Evolutionary conservation across 768 basidiomycete genomes (phyloP), one percentile per base, ranked within the genome.

Genomic region (Boletus pseudo-olivaceus): DNA sequence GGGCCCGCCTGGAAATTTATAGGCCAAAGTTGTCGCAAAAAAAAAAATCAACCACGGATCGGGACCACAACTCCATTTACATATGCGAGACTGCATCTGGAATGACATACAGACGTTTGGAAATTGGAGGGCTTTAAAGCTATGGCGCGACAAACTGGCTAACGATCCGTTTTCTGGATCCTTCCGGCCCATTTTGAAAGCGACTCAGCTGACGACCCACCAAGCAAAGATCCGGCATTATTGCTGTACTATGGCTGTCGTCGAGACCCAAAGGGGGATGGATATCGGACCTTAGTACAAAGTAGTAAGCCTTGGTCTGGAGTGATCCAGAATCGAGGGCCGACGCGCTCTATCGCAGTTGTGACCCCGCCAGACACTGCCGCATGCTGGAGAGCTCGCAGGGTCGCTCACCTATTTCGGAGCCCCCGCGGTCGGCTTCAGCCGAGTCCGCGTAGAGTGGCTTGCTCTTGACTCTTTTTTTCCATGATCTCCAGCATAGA

Each of bases 1-100:
- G 29, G 7, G 17, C n/a, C 27, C 20, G n/a, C 5, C 23, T 34
- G 34, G 15, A 46, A 60, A 47, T 67, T 66, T 66, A 67, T 66
- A 62, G 49, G 46, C 42, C 37, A 34, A 48, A 33, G 20, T 5
- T 51, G 45, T 44, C 30, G 33, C 26, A 12, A 32, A 52, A 51
- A 23, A 23, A 23, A 23, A 59, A 46, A 35, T 23, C 27, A 41
- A 48, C 52, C 40, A 42, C 45, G 12, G 33, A 55, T 40, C 37
- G 45, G 40, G 38, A 14, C 19, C 10, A 44, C 12, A 5, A 59
- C 29, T 34, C 46, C 59, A 45, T 57, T 61, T 60, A 57, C 43
- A 60, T 61, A 63, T 40, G 40, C 51, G 37, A 37, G 42, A 11
- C 23, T 23, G 23, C 17, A 23, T 19, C 15, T 23, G 5, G 44